Evolutionary conservation across 1,284 basidiomycete species (phyloP).

Genomic region (Mycosarcoma mackinlayi): DNA sequence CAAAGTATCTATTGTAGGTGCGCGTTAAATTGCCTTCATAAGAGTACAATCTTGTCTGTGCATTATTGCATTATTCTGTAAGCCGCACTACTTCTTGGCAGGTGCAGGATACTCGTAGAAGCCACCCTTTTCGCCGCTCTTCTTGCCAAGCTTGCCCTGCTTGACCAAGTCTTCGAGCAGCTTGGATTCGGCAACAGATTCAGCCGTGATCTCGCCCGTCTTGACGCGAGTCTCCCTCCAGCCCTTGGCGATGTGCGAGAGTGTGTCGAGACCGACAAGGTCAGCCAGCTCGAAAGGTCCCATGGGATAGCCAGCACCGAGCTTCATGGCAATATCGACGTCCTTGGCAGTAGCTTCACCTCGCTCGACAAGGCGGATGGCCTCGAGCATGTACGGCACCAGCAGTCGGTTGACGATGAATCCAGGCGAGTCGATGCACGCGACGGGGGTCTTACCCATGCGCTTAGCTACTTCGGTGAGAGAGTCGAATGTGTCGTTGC

Average conservation of each 20-base stretch:
- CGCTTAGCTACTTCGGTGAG: constrained; percentile 71
- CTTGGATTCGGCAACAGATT: constrained; percentile 70
- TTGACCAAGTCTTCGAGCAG: constrained; percentile 72
- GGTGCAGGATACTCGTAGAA: constrained; percentile 69
- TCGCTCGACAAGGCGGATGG: constrained; percentile 73
- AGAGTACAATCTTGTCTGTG: not conserved
- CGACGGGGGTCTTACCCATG: constrained; percentile 73
- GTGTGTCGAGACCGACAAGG: constrained; percentile 72
- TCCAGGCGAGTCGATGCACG: constrained; percentile 71
- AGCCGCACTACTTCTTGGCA: constrained; percentile 40
- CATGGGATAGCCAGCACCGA: constrained; percentile 72
- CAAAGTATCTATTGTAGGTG: constrained; percentile 6
- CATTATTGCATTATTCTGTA: not conserved
- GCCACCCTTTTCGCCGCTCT: constrained; percentile 71
- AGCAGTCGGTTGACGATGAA: constrained; percentile 73
- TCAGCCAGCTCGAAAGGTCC: constrained; percentile 74
- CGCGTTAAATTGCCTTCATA: too few species aligned
- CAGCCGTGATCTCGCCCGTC: constrained; percentile 69
- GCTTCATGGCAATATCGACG: constrained; percentile 74
- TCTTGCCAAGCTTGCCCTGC: constrained; percentile 73
- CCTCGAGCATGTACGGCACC: constrained; percentile 74
- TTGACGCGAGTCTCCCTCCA: constrained; percentile 72
- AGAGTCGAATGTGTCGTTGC: constrained; percentile 70
- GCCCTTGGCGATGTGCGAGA: constrained; percentile 71
- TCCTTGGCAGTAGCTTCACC: constrained; percentile 74